A percentile compares a stretch with the other conserved stretches of the same genome.
Conservation (phyloP, 73 alveolate species). For the Stentor coeruleus region DNA sequence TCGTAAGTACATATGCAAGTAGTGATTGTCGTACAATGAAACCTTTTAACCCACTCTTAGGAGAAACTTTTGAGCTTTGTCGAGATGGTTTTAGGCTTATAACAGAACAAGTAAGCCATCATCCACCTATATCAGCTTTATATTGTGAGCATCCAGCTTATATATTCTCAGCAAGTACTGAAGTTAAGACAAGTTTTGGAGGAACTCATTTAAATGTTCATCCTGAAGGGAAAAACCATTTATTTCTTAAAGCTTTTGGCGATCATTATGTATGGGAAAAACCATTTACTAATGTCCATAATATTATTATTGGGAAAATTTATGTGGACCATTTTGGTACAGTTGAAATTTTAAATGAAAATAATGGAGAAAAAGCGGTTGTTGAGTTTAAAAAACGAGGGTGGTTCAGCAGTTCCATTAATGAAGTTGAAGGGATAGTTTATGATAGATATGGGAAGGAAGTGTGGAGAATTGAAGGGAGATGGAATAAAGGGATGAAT, state of each 20-base stretch:
- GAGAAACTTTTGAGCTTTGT: slow-evolving; percentile 83
- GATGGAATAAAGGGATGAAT: slow-evolving; percentile 44
- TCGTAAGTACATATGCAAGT: slow-evolving; percentile 30
- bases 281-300: slow-evolving; percentile 47
- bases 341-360: slow-evolving; percentile 36
- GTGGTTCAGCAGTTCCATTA: slow-evolving; percentile 21
- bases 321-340: slow-evolving; percentile 61
- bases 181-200: slow-evolving; percentile 47
- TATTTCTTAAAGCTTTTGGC: slow-evolving; percentile 24
- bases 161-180: slow-evolving; percentile 38
- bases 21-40: slow-evolving; percentile 44
- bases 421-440: slow-evolving; percentile 41
- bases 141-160: slow-evolving; percentile 57
- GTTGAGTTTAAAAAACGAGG: slow-evolving; percentile 63
- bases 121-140: slow-evolving; percentile 90
- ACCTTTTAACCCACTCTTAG: slow-evolving; percentile 83
- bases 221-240: slow-evolving; percentile 43
- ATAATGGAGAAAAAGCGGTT: slow-evolving; percentile 45
- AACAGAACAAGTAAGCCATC: slow-evolving; percentile 92
- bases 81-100: slow-evolving; percentile 53
- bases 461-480: slow-evolving; percentile 34
- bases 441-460: slow-evolving; percentile 34
- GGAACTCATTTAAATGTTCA: slow-evolving; percentile 54
- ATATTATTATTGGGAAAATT: slow-evolving; percentile 56
- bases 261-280: slow-evolving; percentile 43